Conservation (phyloP, 108 stramenopile species). For the Parmales sp. region DNA sequence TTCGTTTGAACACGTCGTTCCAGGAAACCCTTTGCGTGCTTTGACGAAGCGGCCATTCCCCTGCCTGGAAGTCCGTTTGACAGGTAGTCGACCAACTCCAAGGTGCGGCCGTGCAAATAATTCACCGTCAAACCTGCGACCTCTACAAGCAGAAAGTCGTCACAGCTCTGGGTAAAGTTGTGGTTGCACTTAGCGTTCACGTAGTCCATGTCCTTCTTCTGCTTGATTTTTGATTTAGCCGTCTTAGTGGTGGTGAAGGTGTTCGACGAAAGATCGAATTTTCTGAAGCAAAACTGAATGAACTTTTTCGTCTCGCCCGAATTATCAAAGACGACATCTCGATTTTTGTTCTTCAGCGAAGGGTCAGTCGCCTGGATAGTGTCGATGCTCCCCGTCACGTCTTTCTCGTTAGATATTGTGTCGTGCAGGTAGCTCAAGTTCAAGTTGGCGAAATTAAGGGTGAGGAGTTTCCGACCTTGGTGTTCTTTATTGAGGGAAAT, state of each 20-base stretch:
- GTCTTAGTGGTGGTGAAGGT: not conserved
- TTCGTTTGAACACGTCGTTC: slow-evolving; percentile 19
- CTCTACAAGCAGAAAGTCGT: slow-evolving; percentile 43
- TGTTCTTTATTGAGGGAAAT: slow-evolving; percentile 62
- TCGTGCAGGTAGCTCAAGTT: slow-evolving; percentile 14
- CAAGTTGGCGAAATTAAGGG: slow-evolving; percentile 17
- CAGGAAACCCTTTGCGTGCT: slow-evolving; percentile 57
- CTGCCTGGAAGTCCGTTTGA: slow-evolving; percentile 59
- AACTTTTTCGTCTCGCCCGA: not conserved
- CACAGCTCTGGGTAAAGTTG: slow-evolving; percentile 21
- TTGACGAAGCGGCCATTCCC: slow-evolving; percentile 57
- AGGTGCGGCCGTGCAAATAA: slow-evolving; percentile 42
- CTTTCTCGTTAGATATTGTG: slow-evolving; percentile 8
- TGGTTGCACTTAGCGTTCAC: not conserved
- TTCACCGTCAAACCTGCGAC: slow-evolving; percentile 38
- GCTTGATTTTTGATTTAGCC: not conserved
- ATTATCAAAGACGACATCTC: slow-evolving; percentile 18
- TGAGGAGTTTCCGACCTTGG: slow-evolving; percentile 46
- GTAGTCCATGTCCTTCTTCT: not conserved
- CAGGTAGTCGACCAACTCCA: slow-evolving; percentile 58
- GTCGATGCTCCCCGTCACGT: slow-evolving; percentile 24
- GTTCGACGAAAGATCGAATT: not conserved
- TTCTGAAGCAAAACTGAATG: not conserved
- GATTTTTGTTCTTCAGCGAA: slow-evolving; percentile 10
- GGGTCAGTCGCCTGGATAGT: slow-evolving; percentile 40